Evolutionary conservation across 371 early-diverging fungal genomes (phyloP).

Genomic region (Saksenaea vasiformis): DNA sequence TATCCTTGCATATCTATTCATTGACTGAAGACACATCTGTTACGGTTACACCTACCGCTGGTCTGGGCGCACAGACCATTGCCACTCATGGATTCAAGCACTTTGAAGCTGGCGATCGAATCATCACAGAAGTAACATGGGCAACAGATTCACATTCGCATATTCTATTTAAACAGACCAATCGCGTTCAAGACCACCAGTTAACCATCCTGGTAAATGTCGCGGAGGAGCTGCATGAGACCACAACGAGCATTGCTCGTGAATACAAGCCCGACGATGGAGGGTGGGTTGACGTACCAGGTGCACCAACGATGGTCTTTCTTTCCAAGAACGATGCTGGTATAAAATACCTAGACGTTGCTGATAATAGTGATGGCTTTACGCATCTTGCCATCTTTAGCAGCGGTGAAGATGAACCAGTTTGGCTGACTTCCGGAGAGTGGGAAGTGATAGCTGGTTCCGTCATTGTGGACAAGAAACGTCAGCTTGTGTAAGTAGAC

Average conservation of each 20-base stretch:
- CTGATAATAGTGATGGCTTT: constrained; percentile 71
- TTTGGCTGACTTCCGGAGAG: constrained; percentile 80
- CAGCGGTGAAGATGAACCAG: constrained; percentile 15
- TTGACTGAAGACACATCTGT: constrained; percentile 24
- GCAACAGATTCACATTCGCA: constrained; percentile 53
- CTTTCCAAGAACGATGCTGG: constrained; percentile 31
- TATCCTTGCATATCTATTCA: constrained; percentile 68
- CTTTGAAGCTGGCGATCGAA: constrained; percentile 62
- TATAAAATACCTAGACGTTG: constrained; percentile 76
- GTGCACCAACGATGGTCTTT: constrained; percentile 41
- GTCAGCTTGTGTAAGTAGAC: constrained; percentile 53
- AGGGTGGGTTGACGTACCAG: constrained; percentile 68
- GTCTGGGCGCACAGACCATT: constrained; percentile 4
- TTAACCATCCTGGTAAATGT: constrained; percentile 58
- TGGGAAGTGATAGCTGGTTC: constrained; percentile 81
- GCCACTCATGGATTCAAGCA: constrained; percentile 8
- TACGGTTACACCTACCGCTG: constrained; percentile 15
- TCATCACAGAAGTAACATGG: constrained; percentile 85
- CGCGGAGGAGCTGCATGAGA: constrained; percentile 7
- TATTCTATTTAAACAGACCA: constrained; percentile 78
- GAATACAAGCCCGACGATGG: constrained; percentile 63
- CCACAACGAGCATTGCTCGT: constrained; percentile 39
- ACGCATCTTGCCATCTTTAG: constrained; percentile 79
- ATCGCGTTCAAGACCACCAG: constrained; percentile 84
- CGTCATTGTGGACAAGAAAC: constrained; percentile 52